Base-by-base conservation (phyloP, 495 filamentous ascomycete species). In the Friedmanniomyces endolithicus region DNA sequence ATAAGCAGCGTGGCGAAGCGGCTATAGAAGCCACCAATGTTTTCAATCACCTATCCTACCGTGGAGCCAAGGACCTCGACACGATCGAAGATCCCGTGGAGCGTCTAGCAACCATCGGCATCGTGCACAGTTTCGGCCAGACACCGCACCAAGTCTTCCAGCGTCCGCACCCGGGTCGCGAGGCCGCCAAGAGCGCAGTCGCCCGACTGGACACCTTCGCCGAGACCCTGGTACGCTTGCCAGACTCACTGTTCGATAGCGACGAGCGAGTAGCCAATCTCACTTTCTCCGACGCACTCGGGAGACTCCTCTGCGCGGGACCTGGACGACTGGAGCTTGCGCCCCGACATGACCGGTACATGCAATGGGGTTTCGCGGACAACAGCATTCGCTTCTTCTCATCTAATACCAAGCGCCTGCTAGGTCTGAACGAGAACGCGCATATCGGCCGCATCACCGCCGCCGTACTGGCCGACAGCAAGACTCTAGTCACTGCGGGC, bases 71-170 rank as follows among this genome's bases (percentile, higher is more conserved):
- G 61, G 86, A 98, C 69, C 76, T 98, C 1, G 92, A 98, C 62
- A 82, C 80, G 45, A 97, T 98, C 62, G 79, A 83, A 39, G 92
- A 98, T 64, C 85, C 86, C 0, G 77, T 87, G 53, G 89, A 95
- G 65, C 76, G 86, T 34, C 70, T 86, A 17, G 86, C 87, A 4
- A 90, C 88, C 0, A 95, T 95, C 59, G 86, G 88, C 23, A 95
- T 95, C 63, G 95, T 98, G 56, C 89, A 98, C 69, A 96, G 96
- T 64, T 98, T 98, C 69, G 92, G 92, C 1, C 92, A 98, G 66
- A 98, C 94, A 12, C 94, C 94, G 1, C 81, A 90, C 67, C 92
- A 98, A 67, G 83, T 96, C 19, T 98, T 96, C 68, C 81, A 80
- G 27, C 80, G 83, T 56, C 74, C 82, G 16, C 92, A 98, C 69